A percentile compares a stretch with the other conserved stretches of the same genome.
These are phyloP conservation scores for Ganoderma meredithae DNA, from an alignment of 1,284 basidiomycete genomes.

Conservation along the genomic window DNA sequence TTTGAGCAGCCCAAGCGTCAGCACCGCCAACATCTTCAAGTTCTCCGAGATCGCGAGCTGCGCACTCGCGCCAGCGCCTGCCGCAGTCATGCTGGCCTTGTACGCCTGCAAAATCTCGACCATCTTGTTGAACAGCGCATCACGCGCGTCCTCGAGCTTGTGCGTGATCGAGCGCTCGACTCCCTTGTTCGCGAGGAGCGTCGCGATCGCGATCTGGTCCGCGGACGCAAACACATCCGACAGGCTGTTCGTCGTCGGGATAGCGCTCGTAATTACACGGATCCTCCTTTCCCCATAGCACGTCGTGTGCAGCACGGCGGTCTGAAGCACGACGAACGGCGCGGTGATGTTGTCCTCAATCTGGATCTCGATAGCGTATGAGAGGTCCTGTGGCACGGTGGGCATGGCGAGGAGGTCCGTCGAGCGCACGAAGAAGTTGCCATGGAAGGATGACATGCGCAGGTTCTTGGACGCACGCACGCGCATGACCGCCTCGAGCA, in stretches of 20 bases:
- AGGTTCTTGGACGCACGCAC: slow-evolving; percentile 95
- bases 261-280: slow-evolving; percentile 91
- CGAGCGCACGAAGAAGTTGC: slow-evolving; percentile 99
- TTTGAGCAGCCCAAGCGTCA: slow-evolving; percentile 92
- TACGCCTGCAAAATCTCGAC: slow-evolving; percentile 92
- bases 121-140: slow-evolving; percentile 90
- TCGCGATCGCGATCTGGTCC: slow-evolving; percentile 92
- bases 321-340: slow-evolving; percentile 96
- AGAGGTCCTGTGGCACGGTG: slow-evolving; percentile 95
- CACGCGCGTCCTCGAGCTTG: slow-evolving; percentile 94
- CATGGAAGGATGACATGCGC: slow-evolving; percentile 98
- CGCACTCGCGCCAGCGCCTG: slow-evolving; percentile 92
- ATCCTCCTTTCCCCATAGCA: slow-evolving; percentile 97
- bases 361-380: slow-evolving; percentile 96
- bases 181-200: slow-evolving; percentile 94
- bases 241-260: slow-evolving; percentile 93
- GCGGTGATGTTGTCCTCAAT: slow-evolving; percentile 95
- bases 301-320: slow-evolving; percentile 95
- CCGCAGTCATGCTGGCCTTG: slow-evolving; percentile 96
- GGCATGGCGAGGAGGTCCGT: slow-evolving; percentile 98
- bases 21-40: slow-evolving; percentile 91
- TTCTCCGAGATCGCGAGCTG: slow-evolving; percentile 94
- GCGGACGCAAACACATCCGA: slow-evolving; percentile 96
- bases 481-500: slow-evolving; percentile 97
- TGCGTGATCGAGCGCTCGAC: slow-evolving; percentile 92